Evolutionary conservation across 495 filamentous ascomycete genomes (phyloP), one percentile per base, ranked within the genome.

Genomic region (Tuber melanosporum): DNA sequence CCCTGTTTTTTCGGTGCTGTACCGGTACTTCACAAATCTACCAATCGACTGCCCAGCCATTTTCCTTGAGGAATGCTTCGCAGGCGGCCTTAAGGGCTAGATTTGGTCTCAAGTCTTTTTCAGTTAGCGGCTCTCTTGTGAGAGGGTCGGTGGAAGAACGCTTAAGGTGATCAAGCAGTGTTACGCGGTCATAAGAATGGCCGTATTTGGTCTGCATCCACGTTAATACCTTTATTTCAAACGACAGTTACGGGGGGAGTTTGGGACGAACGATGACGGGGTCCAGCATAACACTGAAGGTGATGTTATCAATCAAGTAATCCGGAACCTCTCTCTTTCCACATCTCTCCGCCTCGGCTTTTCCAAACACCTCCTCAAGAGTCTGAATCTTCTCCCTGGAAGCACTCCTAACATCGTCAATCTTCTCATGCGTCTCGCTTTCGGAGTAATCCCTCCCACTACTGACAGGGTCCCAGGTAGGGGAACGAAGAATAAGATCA

Each of bases 41-140:
- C 90, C 91, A 99, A 82, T 98, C 95, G 14, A 91, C 92, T 26
- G 94, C 93, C 95, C 95, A 98, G 42, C 95, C 95, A 83, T 97
- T 97, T 76, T 93, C 86, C 20, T 91, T 86, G 78, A 97, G 84
- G 81, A 96, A 98, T 72, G 93, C 91, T 47, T 91, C 90, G 82
- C 93, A 96, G 0, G 93, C 95, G 44, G 91, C 88, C 84, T 90
- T 95, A 73, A 99, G 87, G 39, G 90, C 91, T 62, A 95, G 86
- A 83, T 99, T 99, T 0, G 93, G 90, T 72, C 94, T 86, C 70
- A 98, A 84, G n/a, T 98, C 94, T 39, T 87, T 84, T 39, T 89
- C 86, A 2, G 84, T 84, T 72, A 98, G 87, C 0, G 93, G 89
- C 74, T 92, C 90, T 44, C 95, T 87, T 0, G 95, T 98, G 39